phyloP scores from a whole-genome alignment of 306 rosid species.

The Pterocarpus macrocarpus region DNA sequence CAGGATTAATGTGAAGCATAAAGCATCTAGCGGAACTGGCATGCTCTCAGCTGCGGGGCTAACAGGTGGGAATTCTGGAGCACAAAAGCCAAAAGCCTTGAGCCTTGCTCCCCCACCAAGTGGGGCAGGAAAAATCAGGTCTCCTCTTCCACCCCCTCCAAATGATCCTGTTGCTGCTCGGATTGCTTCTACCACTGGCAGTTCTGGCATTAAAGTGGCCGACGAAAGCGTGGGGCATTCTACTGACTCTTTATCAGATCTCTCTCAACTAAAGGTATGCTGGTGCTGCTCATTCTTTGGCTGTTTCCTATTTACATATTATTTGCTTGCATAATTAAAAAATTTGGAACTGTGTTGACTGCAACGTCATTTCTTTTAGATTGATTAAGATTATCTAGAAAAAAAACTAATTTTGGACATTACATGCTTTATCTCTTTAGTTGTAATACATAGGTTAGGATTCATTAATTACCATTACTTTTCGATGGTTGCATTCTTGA shows the following conservation, averaged over 20 bases:
- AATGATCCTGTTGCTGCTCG: conserved; percentile 89
- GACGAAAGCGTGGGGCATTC: conserved; percentile 56
- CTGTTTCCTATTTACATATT: conserved; percentile 20
- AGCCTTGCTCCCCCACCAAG: conserved; percentile 90
- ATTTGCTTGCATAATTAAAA: conserved; percentile 4
- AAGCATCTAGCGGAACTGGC: conserved; percentile 84
- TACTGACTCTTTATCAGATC: conserved; percentile 80
- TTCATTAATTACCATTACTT: neutral
- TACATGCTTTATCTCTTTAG: conserved; percentile 4
- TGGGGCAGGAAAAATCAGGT: conserved; percentile 76
- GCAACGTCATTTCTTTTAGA: neutral
- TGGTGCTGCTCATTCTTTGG: conserved; percentile 23
- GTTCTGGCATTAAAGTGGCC: conserved; percentile 52
- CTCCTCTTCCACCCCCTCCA: conserved; percentile 95
- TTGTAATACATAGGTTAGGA: conserved; percentile 11
- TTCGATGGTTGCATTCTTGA: conserved; percentile 3
- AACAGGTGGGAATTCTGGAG: conserved; percentile 56
- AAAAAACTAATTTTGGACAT: conserved; percentile 29
- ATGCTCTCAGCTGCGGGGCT: conserved; percentile 97
- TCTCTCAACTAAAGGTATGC: conserved; percentile 90
- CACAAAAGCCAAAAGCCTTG: conserved; percentile 72
- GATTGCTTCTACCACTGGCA: conserved; percentile 54
- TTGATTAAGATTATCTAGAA: conserved; percentile 11
- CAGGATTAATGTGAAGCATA: conserved; percentile 92
- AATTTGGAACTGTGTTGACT: neutral